Conservation (phyloP, 768 basidiomycete genomes). For the Tylopilus intermedius region DNA sequence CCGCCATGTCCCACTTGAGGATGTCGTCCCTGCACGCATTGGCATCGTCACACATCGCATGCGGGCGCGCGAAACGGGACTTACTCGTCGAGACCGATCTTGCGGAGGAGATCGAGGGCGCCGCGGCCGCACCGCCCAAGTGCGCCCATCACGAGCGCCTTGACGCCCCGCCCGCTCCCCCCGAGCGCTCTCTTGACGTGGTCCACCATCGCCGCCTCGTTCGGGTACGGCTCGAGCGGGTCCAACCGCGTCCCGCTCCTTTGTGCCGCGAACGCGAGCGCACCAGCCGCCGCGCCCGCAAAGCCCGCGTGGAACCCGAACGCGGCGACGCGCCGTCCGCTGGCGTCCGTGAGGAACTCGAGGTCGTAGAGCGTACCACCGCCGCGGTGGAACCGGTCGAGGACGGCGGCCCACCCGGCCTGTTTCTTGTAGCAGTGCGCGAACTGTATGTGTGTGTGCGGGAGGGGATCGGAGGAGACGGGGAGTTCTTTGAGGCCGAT, state of each 20-base stretch:
- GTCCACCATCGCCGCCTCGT: conserved; percentile 79
- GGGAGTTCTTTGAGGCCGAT: conserved; percentile 97
- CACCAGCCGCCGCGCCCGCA: conserved; percentile 92
- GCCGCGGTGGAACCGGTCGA: conserved; percentile 81
- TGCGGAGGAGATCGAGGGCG: conserved; percentile 91
- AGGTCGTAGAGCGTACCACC: conserved; percentile 88
- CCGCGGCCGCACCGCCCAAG: conserved; percentile 92
- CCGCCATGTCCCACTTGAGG: conserved; percentile 94
- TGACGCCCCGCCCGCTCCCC: conserved; percentile 66
- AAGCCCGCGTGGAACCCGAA: conserved; percentile 99
- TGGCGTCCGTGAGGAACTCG: conserved; percentile 86
- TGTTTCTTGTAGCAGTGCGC: conserved; percentile 98
- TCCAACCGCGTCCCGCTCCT: conserved; percentile 58
- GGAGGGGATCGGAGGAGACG: conserved; percentile 72
- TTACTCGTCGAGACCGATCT: conserved; percentile 92
- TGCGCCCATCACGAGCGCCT: conserved; percentile 92
- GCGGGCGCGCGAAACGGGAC: conserved; percentile 26
- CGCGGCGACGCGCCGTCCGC: conserved; percentile 88
- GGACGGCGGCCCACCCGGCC: conserved; percentile 83
- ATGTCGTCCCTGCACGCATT: conserved; percentile 69
- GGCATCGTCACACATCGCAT: no score
- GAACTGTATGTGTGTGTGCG: conserved; percentile 96
- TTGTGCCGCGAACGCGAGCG: conserved; percentile 71
- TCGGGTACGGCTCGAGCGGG: conserved; percentile 70
- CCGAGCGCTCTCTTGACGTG: conserved; percentile 64